These are phyloP conservation scores for Solanum sitiens DNA, from an alignment of 257 asterid species.

Conservation along the genomic window DNA sequence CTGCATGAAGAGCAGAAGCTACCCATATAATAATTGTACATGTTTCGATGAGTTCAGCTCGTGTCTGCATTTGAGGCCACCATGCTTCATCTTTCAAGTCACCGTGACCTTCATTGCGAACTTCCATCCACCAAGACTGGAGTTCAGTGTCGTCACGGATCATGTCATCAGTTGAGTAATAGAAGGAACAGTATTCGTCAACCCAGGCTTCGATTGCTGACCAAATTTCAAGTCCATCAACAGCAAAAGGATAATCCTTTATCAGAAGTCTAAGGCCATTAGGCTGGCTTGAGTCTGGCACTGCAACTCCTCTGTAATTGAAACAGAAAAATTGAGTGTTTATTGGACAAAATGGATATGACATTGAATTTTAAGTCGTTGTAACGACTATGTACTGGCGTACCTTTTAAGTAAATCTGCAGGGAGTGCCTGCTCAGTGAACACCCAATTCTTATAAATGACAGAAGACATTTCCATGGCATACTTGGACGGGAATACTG, in stretches of 20 bases:
- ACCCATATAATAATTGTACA: conserved; percentile 22
- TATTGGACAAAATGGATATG: neutral
- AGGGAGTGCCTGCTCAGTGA: conserved; percentile 79
- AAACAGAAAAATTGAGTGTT: neutral
- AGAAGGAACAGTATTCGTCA: conserved; percentile 8
- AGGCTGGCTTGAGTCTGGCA: conserved; percentile 10
- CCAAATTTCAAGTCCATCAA: conserved; percentile 28
- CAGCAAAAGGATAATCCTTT: conserved; percentile 22
- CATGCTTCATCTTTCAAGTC: conserved; percentile 19
- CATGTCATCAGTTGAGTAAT: conserved; percentile 6
- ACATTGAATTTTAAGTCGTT: neutral
- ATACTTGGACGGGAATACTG: conserved; percentile 66
- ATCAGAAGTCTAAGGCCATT: conserved; percentile 11
- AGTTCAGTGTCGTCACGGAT: conserved; percentile 13
- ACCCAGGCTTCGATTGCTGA: conserved; percentile 24
- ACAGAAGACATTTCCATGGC: conserved; percentile 72
- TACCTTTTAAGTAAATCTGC: conserved; percentile 72
- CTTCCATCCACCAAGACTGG: conserved; percentile 22
- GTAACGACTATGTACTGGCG: neutral
- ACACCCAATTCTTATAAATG: conserved; percentile 60
- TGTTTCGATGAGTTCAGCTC: conserved; percentile 1
- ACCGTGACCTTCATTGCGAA: conserved; percentile 16
- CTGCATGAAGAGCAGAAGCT: conserved; percentile 30
- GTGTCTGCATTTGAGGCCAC: conserved; percentile 25
- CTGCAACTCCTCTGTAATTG: conserved; percentile 23